phyloP scores from a whole-genome alignment of 1,284 basidiomycete species.

The Amylostereum areolatum region DNA sequence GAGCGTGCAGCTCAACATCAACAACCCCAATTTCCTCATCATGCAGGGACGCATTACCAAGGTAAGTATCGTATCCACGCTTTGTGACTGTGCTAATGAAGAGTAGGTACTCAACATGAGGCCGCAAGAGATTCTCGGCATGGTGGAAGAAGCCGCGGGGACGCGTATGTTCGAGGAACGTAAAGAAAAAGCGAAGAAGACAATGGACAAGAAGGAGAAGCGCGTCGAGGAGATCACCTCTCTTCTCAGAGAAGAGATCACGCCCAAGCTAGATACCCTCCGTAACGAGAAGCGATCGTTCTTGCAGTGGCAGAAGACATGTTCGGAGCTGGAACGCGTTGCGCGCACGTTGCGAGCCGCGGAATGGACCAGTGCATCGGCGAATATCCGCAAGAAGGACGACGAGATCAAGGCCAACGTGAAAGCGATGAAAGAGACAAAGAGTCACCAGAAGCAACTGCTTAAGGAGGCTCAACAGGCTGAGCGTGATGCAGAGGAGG shows the following conservation, averaged over 20 bases:
- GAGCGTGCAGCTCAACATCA: slow-evolving; percentile 98
- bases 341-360: slow-evolving; percentile 81
- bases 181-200: slow-evolving; percentile 96
- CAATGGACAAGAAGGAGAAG: slow-evolving; percentile 97
- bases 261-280: slow-evolving; percentile 90
- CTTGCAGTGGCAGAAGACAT: slow-evolving; percentile 88
- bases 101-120: slow-evolving; percentile 93
- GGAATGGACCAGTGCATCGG: slow-evolving; percentile 61
- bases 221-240: slow-evolving; percentile 87
- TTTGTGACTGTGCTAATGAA: slow-evolving; percentile 1
- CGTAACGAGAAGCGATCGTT: slow-evolving; percentile 88
- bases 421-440: slow-evolving; percentile 42
- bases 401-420: slow-evolving; percentile 35
- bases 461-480: slow-evolving; percentile 42
- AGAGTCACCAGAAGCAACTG: slow-evolving; percentile 29
- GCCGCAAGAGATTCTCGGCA: slow-evolving; percentile 94
- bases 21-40: slow-evolving; percentile 99
- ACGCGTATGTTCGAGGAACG: slow-evolving; percentile 99
- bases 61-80: slow-evolving; percentile 28
- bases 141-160: slow-evolving; percentile 98
- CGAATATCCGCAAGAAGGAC: slow-evolving; percentile 23
- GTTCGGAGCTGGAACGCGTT: slow-evolving; percentile 86
- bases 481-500: slow-evolving; percentile 51
- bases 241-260: slow-evolving; percentile 86
- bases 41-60: slow-evolving; percentile 98